These are phyloP conservation scores for Aspergillus sp. DNA, from an alignment of 2,329 filamentous ascomycete species.

Conservation along the genomic window DNA sequence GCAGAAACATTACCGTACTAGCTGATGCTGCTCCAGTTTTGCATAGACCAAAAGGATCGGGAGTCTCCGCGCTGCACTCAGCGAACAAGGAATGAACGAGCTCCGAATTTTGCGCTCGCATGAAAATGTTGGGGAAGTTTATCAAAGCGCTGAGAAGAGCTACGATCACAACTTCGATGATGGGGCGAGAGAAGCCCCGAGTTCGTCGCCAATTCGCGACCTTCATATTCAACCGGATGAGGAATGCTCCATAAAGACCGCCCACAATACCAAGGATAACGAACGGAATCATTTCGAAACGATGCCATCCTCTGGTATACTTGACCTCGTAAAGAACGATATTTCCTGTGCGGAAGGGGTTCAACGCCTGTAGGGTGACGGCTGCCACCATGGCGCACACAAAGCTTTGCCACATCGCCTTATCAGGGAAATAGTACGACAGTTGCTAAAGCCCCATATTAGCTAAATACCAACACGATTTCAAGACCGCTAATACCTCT, in stretches of 20 bases:
- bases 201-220: conserved; percentile 78
- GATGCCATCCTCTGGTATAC: conserved; percentile 89
- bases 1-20: conserved; percentile 76
- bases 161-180: conserved; percentile 77
- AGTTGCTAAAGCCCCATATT: conserved; percentile 62
- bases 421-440: conserved; percentile 97
- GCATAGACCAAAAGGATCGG: conserved; percentile 89
- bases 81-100: conserved; percentile 89
- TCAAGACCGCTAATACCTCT: conserved; percentile 60
- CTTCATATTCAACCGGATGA: conserved; percentile 91
- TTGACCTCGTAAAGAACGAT: conserved; percentile 95
- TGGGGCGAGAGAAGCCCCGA: conserved; percentile 67
- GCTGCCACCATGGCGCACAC: conserved; percentile 99
- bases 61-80: conserved; percentile 70
- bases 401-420: conserved; percentile 99
- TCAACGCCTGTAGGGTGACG: conserved; percentile 85
- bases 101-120: conserved; percentile 88
- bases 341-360: conserved; percentile 93
- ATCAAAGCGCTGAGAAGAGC: conserved; percentile 80
- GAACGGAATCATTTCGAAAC: conserved; percentile 89
- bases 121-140: conserved; percentile 95
- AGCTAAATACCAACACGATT: neutral
- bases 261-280: conserved; percentile 82
- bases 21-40: conserved; percentile 80
- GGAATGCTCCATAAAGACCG: conserved; percentile 90